Conservation (phyloP, 2,329 filamentous ascomycete genomes). For the Penicillium hesseltinei region DNA sequence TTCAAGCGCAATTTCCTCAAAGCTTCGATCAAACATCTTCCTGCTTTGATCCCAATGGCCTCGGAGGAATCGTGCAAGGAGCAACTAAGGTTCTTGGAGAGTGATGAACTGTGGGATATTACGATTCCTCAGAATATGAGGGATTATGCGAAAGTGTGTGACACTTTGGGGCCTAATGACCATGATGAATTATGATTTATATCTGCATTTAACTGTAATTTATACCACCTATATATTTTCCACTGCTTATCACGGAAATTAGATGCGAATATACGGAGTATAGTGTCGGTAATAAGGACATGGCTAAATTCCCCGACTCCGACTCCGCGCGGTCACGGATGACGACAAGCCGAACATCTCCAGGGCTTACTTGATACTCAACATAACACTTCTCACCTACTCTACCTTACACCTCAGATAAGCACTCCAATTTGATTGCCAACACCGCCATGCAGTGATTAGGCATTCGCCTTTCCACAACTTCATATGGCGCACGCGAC, state of each 20-base stretch:
- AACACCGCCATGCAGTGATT: constrained; percentile 16
- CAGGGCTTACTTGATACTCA: background rate
- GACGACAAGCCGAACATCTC: constrained; percentile 15
- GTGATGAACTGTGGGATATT: constrained; percentile 33
- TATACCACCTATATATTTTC: background rate
- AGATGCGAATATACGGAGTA: background rate
- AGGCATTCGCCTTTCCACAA: background rate
- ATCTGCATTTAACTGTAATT: background rate
- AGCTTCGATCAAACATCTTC: constrained; percentile 31
- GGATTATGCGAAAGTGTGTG: constrained; percentile 34
- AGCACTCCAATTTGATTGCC: background rate
- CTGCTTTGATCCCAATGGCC: constrained; percentile 31
- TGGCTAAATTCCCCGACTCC: background rate
- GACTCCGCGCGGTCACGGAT: constrained; percentile 15
- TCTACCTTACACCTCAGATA: background rate
- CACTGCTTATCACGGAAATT: background rate
- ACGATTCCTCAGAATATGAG: constrained; percentile 37
- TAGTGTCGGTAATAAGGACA: background rate
- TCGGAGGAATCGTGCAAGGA: constrained; percentile 32
- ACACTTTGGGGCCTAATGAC: constrained; percentile 21
- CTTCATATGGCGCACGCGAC: constrained; percentile 21
- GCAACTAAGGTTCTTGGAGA: constrained; percentile 31
- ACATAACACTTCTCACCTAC: background rate
- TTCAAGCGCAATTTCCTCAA: constrained; percentile 36
- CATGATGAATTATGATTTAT: constrained; percentile 20